Evolutionary conservation across 1,284 basidiomycete species (phyloP), one percentile per base, ranked within the genome.

Genomic region (Stereum hirsutum): DNA sequence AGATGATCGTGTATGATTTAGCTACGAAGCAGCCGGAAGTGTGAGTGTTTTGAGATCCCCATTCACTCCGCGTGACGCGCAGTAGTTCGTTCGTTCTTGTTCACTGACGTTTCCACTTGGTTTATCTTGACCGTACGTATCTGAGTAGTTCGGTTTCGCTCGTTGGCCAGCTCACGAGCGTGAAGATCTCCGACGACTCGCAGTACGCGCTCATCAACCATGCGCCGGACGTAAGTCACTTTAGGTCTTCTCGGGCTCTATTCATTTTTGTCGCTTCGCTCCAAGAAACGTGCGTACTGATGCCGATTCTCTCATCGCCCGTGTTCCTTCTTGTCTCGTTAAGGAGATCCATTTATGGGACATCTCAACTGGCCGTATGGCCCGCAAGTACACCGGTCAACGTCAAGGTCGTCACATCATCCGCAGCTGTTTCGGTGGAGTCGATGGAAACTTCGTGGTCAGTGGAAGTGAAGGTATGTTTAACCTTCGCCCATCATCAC

Each of bases 391-490:
- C 57, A 78, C 78, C 2, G 94, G 89, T 20, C 87, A 93, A 54
- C 74, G 74, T 28, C 90, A 94, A 62, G 76, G 76, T 3, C 71
- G 75, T 31, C 88, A 89, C 61, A 80, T 97, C 49, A 89, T 99
- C 48, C 77, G 89, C 46, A 89, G 88, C 59, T 93, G 90, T 57
- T 98, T 98, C 61, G 96, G 94, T 21, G 94, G 94, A n/a, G 69
- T 83, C 25, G 83, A 89, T 55, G 84, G 85, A 48, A 89, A 85
- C 56, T 95, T 96, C 58, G 75, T 99, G 39, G 74, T 93, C 44
- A 94, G 89, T 54, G 96, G 96, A 23, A 94, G 90, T 59, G 94
- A 98, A 78, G 92, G 93, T 89, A 53, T 51, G 74, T 63, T 30
- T 19, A n/a, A 23, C 15, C 17, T 19, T 21, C 34, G 6, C 21